A percentile compares a stretch with the other conserved stretches of the same genome.
Conservation (phyloP, 2,329 filamentous ascomycete species). For the Colletotrichum tanaceti region DNA sequence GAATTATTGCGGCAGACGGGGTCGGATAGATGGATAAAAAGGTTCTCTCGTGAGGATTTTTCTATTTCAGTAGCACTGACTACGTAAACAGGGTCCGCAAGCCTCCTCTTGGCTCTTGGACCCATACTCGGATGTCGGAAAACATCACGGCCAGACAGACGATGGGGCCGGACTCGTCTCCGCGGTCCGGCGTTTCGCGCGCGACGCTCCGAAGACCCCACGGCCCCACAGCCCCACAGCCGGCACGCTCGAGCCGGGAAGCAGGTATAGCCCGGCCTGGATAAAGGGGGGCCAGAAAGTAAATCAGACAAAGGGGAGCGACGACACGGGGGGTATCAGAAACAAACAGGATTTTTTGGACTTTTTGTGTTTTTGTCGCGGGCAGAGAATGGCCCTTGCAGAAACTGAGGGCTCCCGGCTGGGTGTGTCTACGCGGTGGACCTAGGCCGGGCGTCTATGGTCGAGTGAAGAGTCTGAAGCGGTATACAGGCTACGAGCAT, state of each 20-base stretch:
- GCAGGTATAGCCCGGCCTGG: conserved; percentile 20
- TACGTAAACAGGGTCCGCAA: neutral
- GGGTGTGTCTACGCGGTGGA: too few species aligned
- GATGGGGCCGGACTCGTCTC: conserved; percentile 14
- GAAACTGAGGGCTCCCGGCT: neutral
- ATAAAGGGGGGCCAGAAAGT: conserved; percentile 22
- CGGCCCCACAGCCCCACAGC: conserved; percentile 11
- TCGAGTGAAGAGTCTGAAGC: neutral
- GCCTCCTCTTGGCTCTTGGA: too few species aligned
- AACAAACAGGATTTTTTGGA: neutral
- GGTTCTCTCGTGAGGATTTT: neutral
- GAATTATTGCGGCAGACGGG: neutral
- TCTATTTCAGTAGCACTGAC: neutral
- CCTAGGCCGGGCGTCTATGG: too few species aligned
- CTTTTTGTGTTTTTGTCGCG: neutral
- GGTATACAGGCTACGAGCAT: neutral
- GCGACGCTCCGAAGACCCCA: conserved; percentile 18
- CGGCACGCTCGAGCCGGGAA: neutral
- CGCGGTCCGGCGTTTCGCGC: conserved; percentile 12
- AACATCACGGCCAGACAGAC: neutral
- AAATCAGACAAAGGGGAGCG: conserved; percentile 20
- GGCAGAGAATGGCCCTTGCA: neutral
- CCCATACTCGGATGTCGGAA: too few species aligned
- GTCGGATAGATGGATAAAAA: neutral
- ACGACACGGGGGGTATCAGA: too few species aligned